Evolutionary conservation across 75 land plant species (phyloP), one percentile per base, ranked within the genome.

Genomic region (Azolla pinnata): DNA sequence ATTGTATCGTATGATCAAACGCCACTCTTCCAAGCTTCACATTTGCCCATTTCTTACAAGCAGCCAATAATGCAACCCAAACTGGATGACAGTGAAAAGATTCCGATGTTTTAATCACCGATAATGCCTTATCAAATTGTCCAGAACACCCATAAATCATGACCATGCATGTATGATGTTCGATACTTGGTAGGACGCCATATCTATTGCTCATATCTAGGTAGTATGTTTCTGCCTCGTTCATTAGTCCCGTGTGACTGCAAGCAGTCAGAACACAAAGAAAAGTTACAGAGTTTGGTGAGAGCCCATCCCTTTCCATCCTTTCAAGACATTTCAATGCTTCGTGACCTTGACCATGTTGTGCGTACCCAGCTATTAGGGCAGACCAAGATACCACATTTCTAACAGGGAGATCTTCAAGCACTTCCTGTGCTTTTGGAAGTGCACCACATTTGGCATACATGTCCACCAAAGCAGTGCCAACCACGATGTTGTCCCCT

Each of bases 341-440:
- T 33, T 75, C 64, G 1, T 23, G 20, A 12, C 60, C 61, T 32
- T 27, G 4, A 30, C 54, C 65, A 33, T 61, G 32, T 5, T 40
- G 59, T 0, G 56, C 65, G 49, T 56, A 69, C 23, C 78, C 73
- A 9, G 64, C 72, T 21, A 75, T 75, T 64, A 75, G 42, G 4
- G 65, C 46, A 24, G 60, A 57, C 78, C 78, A 69, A 0, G 65
- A 58, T 0, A 69, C 73, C 28, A 69, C 73, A 56, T 69, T 69
- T 30, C 60, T 44, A n/a, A 32, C 47, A 0, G 68, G 62, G 32
- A 69, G 63, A 19, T n/a, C 19, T 9, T 61, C 64, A 61, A 68
- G 68, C 68, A 69, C 49, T 12, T 27, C 42, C 51, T 30, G 19
- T n/a, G 57, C 73, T 20, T 45, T 17, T 17, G 30, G 32, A 59